Evolutionary conservation across 306 rosid genomes (phyloP).

Genomic region (Sicyos edulis): DNA sequence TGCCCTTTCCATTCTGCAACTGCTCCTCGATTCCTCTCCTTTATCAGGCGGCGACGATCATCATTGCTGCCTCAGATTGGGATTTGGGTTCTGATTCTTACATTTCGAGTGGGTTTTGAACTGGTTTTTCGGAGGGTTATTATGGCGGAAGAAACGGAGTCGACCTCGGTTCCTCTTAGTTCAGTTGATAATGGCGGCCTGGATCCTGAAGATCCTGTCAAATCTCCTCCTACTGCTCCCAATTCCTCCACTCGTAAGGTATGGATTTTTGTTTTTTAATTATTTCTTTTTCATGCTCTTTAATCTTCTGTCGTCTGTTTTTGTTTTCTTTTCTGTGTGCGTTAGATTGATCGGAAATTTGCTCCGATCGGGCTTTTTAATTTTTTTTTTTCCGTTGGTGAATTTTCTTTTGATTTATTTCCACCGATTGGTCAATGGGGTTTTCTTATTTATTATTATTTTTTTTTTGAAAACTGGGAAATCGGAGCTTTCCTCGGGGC

Average conservation of each 20-base stretch:
- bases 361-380: no score
- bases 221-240: constrained; percentile 65
- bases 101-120: no score
- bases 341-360: neutral
- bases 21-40: neutral
- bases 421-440: no score
- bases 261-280: no score
- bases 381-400: no score
- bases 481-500: no score
- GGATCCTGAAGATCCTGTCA: constrained; percentile 89
- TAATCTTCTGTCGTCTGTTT: no score
- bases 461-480: no score
- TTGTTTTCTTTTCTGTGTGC: neutral
- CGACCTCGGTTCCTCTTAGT: constrained; percentile 77
- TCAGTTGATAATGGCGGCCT: constrained; percentile 56
- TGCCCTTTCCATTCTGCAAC: neutral
- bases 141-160: constrained; percentile 79
- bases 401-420: no score
- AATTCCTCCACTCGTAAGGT: constrained; percentile 90
- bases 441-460: no score
- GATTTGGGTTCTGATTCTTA: no score
- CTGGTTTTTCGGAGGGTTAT: neutral
- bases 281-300: no score
- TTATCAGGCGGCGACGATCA: neutral
- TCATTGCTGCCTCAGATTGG: neutral